Conservation (phyloP, 2,329 filamentous ascomycete species). For the Neofusicoccum ribis region DNA sequence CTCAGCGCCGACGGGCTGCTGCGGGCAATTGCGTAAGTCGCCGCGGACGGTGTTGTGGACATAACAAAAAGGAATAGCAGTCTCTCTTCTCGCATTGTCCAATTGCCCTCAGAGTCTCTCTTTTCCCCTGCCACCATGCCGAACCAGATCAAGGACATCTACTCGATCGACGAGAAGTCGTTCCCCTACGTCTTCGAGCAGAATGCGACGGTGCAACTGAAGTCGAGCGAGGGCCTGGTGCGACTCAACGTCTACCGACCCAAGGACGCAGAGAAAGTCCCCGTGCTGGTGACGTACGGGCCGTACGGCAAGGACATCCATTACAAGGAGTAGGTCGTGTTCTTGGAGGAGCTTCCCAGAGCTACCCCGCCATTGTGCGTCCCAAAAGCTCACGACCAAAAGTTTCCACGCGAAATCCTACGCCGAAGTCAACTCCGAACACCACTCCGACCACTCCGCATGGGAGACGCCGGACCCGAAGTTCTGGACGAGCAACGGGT, state of each 20-base stretch:
- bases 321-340: conserved; percentile 51
- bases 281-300: conserved; percentile 69
- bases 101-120: background rate
- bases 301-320: conserved; percentile 69
- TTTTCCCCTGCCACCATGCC: conserved; percentile 3
- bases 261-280: conserved; percentile 47
- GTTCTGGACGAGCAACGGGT: conserved; percentile 41
- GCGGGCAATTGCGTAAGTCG: conserved; percentile 8
- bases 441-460: conserved; percentile 41
- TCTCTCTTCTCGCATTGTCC: background rate
- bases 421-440: conserved; percentile 43
- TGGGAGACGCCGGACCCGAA: conserved; percentile 48
- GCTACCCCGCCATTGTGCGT: background rate
- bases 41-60: background rate
- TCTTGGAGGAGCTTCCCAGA: background rate
- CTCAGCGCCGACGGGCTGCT: background rate
- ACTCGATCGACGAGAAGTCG: conserved; percentile 35
- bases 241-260: conserved; percentile 55
- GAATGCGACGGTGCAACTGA: conserved; percentile 50
- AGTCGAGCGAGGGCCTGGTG: conserved; percentile 43
- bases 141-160: conserved; percentile 32
- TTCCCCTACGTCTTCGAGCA: conserved; percentile 53
- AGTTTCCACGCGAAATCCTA: conserved; percentile 55
- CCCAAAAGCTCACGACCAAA: background rate
- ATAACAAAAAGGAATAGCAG: conserved; percentile 1